Evolutionary conservation across 2,329 filamentous ascomycete species (phyloP).

Genomic region (Sporothrix phasma): DNA sequence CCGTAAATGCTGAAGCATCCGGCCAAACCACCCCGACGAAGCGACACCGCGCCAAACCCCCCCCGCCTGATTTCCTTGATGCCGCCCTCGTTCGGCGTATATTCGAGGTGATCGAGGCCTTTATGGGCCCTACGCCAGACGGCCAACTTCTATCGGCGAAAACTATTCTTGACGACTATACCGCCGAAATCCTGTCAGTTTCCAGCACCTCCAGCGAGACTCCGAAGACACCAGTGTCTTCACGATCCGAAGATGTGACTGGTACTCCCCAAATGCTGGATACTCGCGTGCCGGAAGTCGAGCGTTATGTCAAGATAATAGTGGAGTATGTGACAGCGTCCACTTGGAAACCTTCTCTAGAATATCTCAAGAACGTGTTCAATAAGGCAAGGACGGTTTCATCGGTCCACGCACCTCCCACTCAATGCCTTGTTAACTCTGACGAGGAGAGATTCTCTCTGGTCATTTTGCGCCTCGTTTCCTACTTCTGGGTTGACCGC

Average conservation of each 20-base stretch:
- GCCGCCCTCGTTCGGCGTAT: conserved; percentile 43
- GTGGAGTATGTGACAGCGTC: conserved; percentile 56
- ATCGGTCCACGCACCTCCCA: conserved; percentile 30
- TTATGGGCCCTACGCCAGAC: conserved; percentile 51
- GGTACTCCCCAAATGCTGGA: conserved; percentile 27
- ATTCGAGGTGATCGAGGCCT: conserved; percentile 44
- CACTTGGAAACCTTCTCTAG: conserved; percentile 51
- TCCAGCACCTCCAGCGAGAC: conserved; percentile 14
- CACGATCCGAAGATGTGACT: conserved; percentile 28
- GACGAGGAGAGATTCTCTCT: conserved; percentile 46
- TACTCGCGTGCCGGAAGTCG: conserved; percentile 37
- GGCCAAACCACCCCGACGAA: conserved; percentile 16
- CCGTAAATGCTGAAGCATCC: conserved; percentile 19
- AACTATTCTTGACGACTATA: conserved; percentile 44
- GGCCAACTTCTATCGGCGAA: conserved; percentile 45
- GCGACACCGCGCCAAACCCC: conserved; percentile 20
- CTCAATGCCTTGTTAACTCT: conserved; percentile 29
- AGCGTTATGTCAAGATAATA: conserved; percentile 44
- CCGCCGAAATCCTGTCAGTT: not conserved
- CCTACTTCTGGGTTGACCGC: conserved; percentile 55
- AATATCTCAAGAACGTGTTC: conserved; percentile 45
- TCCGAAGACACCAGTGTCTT: conserved; percentile 19
- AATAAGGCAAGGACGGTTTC: conserved; percentile 39
- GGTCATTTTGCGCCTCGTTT: conserved; percentile 47
- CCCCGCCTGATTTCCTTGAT: conserved; percentile 34